These are phyloP conservation scores for Mycena haematopus DNA, from an alignment of 768 basidiomycete species.

Conservation along the genomic window DNA sequence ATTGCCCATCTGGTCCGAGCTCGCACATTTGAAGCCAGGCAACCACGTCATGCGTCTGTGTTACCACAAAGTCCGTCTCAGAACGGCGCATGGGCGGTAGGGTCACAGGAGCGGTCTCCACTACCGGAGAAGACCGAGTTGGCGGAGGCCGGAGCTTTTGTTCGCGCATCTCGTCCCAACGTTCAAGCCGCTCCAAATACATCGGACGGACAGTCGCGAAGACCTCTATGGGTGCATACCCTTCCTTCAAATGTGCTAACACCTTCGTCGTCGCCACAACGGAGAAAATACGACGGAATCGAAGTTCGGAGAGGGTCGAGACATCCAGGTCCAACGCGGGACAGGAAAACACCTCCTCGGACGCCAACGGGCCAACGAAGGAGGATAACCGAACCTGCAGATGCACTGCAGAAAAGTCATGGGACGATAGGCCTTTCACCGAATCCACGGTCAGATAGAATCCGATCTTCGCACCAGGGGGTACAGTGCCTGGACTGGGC, in stretches of 20 bases:
- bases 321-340: slow-evolving; percentile 73
- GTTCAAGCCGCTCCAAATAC: slow-evolving; percentile 87
- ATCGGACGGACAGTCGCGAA: slow-evolving; percentile 83
- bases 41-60: slow-evolving; percentile 90
- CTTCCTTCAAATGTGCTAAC: slow-evolving; percentile 70
- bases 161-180: slow-evolving; percentile 94
- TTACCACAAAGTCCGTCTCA: slow-evolving; percentile 89
- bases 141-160: slow-evolving; percentile 56
- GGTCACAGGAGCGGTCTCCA: slow-evolving; percentile 49
- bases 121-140: slow-evolving; percentile 41
- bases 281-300: slow-evolving; percentile 83
- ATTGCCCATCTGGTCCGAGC: slow-evolving; percentile 83
- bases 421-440: slow-evolving; percentile 87
- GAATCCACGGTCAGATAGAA: slow-evolving; percentile 88
- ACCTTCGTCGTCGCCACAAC: slow-evolving; percentile 79
- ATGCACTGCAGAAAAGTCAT: slow-evolving; percentile 87
- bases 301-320: slow-evolving; percentile 77
- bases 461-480: slow-evolving; percentile 78
- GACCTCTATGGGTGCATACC: slow-evolving; percentile 89
- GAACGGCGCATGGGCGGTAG: slow-evolving; percentile 87
- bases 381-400: slow-evolving; percentile 89
- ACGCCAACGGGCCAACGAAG: slow-evolving; percentile 73
- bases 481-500: slow-evolving; percentile 70
- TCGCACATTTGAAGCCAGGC: slow-evolving; percentile 88
- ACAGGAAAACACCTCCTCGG: slow-evolving; percentile 87